Evolutionary conservation across 2,329 filamentous ascomycete genomes (phyloP), one percentile per base, ranked within the genome.

Genomic region (Ciborinia camelliae): DNA sequence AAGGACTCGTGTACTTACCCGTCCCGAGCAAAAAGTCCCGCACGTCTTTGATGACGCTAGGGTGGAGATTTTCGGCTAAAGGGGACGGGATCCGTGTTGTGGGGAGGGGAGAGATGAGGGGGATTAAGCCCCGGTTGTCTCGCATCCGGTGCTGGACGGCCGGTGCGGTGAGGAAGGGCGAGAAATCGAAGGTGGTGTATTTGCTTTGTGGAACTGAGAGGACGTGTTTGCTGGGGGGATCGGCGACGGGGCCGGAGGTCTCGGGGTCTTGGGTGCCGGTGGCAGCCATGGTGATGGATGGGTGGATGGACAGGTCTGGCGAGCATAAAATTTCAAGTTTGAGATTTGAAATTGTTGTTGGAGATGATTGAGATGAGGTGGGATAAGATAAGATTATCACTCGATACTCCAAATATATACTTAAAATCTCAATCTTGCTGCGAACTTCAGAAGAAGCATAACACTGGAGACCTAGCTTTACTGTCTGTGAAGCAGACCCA

Each of bases 81-180:
- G 72, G 72, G 18, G 66, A 69, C 0, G 68, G 67, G 12, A 70
- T 69, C 1, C 15, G 28, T 2, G 67, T 67, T 20, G 65, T 26
- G 3, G 71, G 69, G 37, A 73, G 70, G 20, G 50, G 50, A 26
- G 62, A 63, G 28, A 71, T 20, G n/a, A 69, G 64, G n/a, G 68
- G 59, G 26, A 66, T 59, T 30, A 41, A 51, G 4, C 39, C 32
- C 4, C 26, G 41, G 23, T 63, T 58, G n/a, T 32, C 23, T 4
- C 20, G 52, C 12, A 58, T 51, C 20, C 54, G 52, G 9, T 51
- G 23, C 15, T 50, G 62, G 1, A 71, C 64, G 9, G 67, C 67
- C 2, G 66, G 63, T 5, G 69, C 65, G 9, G 23, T 53, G 10
- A 70, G 63, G 35, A 71, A 69, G 23, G 69, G 64, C 0, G 66